Evolutionary conservation across 345 rosid species (phyloP).

Genomic region (Hypericum perforatum): DNA sequence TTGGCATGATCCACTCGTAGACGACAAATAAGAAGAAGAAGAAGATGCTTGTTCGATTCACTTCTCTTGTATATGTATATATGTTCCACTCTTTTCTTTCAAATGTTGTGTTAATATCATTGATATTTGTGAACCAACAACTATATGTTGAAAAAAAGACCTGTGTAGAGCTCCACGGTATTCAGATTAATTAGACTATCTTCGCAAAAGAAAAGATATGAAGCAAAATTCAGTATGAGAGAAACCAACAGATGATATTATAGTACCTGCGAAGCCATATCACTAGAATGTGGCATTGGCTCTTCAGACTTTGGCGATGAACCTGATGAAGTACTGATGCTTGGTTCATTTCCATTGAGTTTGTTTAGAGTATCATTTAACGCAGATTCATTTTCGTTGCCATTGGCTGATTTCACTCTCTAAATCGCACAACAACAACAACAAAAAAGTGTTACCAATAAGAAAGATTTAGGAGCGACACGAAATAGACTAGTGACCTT

Average conservation of each 20-base stretch:
- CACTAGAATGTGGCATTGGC: conserved; percentile 35
- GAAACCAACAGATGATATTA: background rate
- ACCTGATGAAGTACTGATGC: conserved; percentile 27
- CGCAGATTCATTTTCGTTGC: conserved; percentile 41
- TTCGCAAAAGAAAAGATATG: background rate
- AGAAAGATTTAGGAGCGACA: background rate
- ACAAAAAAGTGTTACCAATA: conserved; percentile 3
- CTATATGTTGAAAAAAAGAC: no score
- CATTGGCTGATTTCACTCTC: conserved; percentile 59
- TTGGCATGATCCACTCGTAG: background rate
- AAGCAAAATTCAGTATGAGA: background rate
- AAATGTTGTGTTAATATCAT: no score
- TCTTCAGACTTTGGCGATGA: conserved; percentile 47
- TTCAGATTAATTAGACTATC: background rate
- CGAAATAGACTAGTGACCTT: background rate
- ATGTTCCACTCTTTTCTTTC: no score
- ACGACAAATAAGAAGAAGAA: background rate
- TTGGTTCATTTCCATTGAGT: conserved; percentile 43
- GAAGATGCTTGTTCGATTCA: background rate
- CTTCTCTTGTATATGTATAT: no score
- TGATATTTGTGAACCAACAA: no score
- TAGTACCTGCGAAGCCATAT: conserved; percentile 46
- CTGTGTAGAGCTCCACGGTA: no score
- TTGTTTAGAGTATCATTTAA: conserved; percentile 27
- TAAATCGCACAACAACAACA: conserved; percentile 19